phyloP scores from a whole-genome alignment of 2,329 filamentous ascomycete species.

The Hymenoscyphus fraxineus region DNA sequence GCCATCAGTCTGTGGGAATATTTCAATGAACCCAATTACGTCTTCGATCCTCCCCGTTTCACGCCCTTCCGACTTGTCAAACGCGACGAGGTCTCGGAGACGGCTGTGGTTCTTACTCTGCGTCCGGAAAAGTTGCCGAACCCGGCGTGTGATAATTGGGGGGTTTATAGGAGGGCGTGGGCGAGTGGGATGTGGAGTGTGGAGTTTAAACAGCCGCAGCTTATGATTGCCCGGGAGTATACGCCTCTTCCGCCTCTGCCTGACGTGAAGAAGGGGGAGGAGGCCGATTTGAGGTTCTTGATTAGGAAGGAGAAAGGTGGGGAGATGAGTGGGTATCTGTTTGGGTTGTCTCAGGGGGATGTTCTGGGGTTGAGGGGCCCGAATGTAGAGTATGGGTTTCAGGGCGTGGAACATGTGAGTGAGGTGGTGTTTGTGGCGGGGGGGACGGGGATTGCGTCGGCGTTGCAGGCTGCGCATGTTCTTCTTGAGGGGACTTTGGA shows the following conservation, averaged over 20 bases:
- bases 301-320: conserved; percentile 75
- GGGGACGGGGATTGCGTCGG: conserved; percentile 88
- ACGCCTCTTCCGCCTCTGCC: conserved; percentile 66
- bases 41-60: conserved; percentile 2
- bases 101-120: conserved; percentile 66
- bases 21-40: neutral
- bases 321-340: conserved; percentile 81
- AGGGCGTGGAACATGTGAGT: conserved; percentile 42
- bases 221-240: conserved; percentile 89
- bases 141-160: neutral
- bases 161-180: conserved; percentile 45
- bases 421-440: conserved; percentile 81
- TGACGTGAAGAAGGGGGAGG: conserved; percentile 33
- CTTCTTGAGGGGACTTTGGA: conserved; percentile 40
- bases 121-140: conserved; percentile 34
- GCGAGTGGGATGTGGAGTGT: conserved; percentile 75
- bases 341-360: conserved; percentile 57
- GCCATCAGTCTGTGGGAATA: neutral
- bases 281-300: conserved; percentile 60
- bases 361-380: conserved; percentile 76
- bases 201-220: conserved; percentile 88
- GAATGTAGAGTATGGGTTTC: conserved; percentile 62
- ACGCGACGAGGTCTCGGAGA: conserved; percentile 28
- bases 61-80: conserved; percentile 1
- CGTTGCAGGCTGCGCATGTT: conserved; percentile 71